Base-by-base conservation (phyloP, 192 early-diverging fungal genomes). In the Coemansia erecta region DNA sequence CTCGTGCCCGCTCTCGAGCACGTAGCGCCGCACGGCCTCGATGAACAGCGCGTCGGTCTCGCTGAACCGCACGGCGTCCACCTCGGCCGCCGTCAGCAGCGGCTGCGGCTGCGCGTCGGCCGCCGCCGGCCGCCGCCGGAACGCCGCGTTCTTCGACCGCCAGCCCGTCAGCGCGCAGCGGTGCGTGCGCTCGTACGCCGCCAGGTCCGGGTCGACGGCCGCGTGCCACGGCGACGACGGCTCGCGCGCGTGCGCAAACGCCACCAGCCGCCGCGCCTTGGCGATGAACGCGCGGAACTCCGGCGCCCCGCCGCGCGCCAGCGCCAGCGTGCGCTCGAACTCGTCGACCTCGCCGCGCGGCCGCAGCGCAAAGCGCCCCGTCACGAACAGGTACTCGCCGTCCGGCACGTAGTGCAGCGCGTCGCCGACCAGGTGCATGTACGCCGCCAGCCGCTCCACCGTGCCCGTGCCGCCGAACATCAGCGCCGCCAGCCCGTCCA, bases 341-440 rank as follows among this genome's bases (percentile, higher is more conserved):
- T 69, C 33, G 2, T 73, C 43, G 3, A 84, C 84, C 8, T 84
- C 80, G 6, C 57, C 15, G 24, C 66, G 56, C 0, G 74, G 19
- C 13, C 87, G 79, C 47, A 88, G 55, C 8, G 67, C 47, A 74
- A 85, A 88, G 26, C 66, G 56, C 10, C 77, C 66, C 10, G 81
- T 76, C 50, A 72, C 62, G 22, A 84, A 80, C 43, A 89, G 44
- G 13, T 64, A 62, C 6, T 70, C 47, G 13, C 74, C 61, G 33
- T 79, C 78, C 0, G 77, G 84, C 17, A 83, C 79, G 50, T 77
- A 85, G 24, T 84, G 77, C 23, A 77, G 56, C 24, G 75, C 50
- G 49, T 89, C 72, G 39, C 71, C 70, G 1, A 84, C 77, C 53
- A 89, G 35, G 48, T 82, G 83, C 22, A 84, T 58, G 61, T 87